Percentiles rank a stretch among this genome's conserved stretches.
Conservation (phyloP, 108 stramenopile genomes). For the Cyclotella cryptica region DNA sequence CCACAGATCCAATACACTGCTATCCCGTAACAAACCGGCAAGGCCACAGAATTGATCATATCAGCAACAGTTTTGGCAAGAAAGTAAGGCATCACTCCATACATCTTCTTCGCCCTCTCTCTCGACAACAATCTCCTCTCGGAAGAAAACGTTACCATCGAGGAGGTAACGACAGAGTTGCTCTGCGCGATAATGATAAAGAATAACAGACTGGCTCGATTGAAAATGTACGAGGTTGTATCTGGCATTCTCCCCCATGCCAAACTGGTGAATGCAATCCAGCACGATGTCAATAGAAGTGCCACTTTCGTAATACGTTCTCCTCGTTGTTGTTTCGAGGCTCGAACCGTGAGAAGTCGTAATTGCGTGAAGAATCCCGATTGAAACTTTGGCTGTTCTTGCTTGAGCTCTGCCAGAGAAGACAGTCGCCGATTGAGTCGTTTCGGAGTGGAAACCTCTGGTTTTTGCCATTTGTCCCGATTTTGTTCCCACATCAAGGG, state of each 20-base stretch:
- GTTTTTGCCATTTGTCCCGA: not conserved
- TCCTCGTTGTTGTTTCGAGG: conserved; percentile 73
- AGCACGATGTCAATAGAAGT: conserved; percentile 55
- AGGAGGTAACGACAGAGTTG: conserved; percentile 59
- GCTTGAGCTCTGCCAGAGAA: conserved; percentile 55
- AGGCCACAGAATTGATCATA: conserved; percentile 67
- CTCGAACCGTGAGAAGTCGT: conserved; percentile 55
- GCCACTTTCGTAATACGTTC: conserved; percentile 67
- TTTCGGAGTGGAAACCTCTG: not conserved
- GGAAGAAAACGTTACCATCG: conserved; percentile 63
- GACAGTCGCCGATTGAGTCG: conserved; percentile 35
- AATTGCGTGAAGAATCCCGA: conserved; percentile 61
- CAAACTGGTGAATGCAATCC: conserved; percentile 60
- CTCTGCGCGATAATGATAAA: conserved; percentile 71
- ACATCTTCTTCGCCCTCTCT: conserved; percentile 86
- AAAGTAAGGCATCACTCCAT: conserved; percentile 81
- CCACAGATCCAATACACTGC: conserved; percentile 71
- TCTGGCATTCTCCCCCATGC: conserved; percentile 77
- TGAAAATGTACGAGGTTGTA: conserved; percentile 61
- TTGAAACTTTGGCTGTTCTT: conserved; percentile 59
- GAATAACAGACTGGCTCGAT: conserved; percentile 75
- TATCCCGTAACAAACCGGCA: conserved; percentile 67
- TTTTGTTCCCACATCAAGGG: conserved; percentile 19
- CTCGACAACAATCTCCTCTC: conserved; percentile 71
- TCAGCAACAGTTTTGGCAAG: conserved; percentile 78